Conservation (phyloP, 2,329 filamentous ascomycete species). For the Monosporascus sp. region DNA sequence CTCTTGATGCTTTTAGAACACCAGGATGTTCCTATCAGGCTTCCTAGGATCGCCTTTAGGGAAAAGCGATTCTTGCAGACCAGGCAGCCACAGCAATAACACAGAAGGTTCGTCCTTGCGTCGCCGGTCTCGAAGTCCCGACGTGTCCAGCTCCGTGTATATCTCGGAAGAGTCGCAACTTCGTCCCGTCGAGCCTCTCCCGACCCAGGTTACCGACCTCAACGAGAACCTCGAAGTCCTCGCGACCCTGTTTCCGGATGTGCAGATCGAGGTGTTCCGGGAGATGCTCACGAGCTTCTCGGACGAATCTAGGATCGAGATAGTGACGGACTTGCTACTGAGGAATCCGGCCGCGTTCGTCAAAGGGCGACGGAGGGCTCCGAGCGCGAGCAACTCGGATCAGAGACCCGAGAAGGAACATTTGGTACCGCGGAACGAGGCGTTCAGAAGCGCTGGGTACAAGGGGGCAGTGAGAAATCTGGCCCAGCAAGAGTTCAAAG, state of each 20-base stretch:
- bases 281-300: conserved; percentile 74
- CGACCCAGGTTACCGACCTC: conserved; percentile 60
- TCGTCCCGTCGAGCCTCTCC: conserved; percentile 40
- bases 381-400: conserved; percentile 15
- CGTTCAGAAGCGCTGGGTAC: conserved; percentile 63
- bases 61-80: conserved; percentile 12
- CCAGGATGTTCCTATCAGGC: conserved; percentile 16
- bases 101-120: conserved; percentile 13
- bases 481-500: conserved; percentile 70
- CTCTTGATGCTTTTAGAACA: background rate
- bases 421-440: conserved; percentile 52
- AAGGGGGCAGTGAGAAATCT: conserved; percentile 62
- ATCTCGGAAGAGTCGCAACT: conserved; percentile 54
- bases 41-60: conserved; percentile 17
- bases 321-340: conserved; percentile 71
- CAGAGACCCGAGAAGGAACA: conserved; percentile 22
- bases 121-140: conserved; percentile 12
- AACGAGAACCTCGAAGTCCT: conserved; percentile 66
- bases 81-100: conserved; percentile 10
- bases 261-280: conserved; percentile 77
- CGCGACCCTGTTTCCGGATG: conserved; percentile 68
- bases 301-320: conserved; percentile 68
- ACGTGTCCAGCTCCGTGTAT: conserved; percentile 33
- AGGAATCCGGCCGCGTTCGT: conserved; percentile 67
- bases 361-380: conserved; percentile 56